Base-by-base conservation (phyloP, 371 early-diverging fungal species). In the Haplosporangium sp. region DNA sequence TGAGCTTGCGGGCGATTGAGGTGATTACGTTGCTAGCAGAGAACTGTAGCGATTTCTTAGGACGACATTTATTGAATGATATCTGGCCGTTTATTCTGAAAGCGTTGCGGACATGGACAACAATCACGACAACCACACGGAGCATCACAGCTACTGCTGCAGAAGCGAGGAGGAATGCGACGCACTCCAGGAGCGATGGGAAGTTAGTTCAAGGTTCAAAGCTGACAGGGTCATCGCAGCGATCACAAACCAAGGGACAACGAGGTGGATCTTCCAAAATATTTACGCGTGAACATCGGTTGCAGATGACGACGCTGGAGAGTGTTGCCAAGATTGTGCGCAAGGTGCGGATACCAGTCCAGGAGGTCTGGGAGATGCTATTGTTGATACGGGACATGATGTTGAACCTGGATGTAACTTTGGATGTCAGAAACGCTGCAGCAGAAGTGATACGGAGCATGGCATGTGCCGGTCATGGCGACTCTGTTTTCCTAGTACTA, bases 51-150 rank as follows among this genome's bases (percentile, higher is more conserved):
- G 80, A 72, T 45, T 79, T 79, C 43, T 18, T 79, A n/a, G 56
- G 63, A 9, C 40, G 73, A 29, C 73, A 79, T 38, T 29, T 79
- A 12, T 10, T 68, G 59, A 65, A 69, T 9, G 80, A 79, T 50
- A 55, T 79, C n/a, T 79, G 73, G 80, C 80, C 80, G 5, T 79
- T 69, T 41, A 64, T 79, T 50, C 16, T 69, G 36, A 67, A 54
- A 40, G 69, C 69, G 12, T 16, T 79, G 23, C 40, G 54, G 6
- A 12, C 66, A 7, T 79, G 80, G 80, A 59, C 63, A 8, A 36
- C 13, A 65, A 18, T 29, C 42, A 20, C 48, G 12, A 11, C 38
- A 1, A 23, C 7, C 45, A 51, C 40, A 43, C 12, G 42, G 47
- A 4, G 38, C 43, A 13, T 14, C 8, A 41, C 41, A 36, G 9